phyloP scores from a whole-genome alignment of 305 asterid genomes.

The Solanum hybrid region DNA sequence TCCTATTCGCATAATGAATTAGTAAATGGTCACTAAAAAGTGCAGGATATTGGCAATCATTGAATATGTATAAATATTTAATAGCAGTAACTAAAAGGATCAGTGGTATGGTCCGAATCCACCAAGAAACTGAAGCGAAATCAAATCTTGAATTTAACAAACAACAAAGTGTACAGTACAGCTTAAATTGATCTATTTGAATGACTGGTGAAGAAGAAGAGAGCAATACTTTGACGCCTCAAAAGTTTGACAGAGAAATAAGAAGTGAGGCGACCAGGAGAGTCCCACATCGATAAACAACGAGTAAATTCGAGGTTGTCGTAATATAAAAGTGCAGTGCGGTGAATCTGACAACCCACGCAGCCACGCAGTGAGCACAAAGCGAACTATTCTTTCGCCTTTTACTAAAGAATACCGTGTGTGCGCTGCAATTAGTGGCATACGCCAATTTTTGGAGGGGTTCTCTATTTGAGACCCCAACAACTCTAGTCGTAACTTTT shows the following conservation, averaged over 20 bases:
- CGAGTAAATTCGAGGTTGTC: neutral
- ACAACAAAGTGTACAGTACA: neutral
- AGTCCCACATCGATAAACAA: neutral
- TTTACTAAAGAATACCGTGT: constrained; percentile 75
- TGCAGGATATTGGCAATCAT: neutral
- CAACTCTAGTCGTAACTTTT: neutral
- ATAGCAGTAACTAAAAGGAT: neutral
- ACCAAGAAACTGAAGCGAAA: neutral
- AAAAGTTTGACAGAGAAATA: neutral
- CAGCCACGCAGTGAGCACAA: constrained; percentile 33
- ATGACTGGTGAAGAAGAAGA: neutral
- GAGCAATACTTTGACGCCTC: neutral
- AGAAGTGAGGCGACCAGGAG: neutral
- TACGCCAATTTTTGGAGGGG: neutral
- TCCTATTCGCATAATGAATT: neutral
- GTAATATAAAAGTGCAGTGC: neutral
- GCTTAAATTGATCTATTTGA: neutral
- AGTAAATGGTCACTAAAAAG: neutral
- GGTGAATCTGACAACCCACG: neutral
- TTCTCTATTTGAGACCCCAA: neutral
- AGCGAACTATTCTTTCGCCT: constrained; percentile 78
- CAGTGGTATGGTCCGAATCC: neutral
- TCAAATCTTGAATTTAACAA: neutral
- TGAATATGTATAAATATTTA: no score
- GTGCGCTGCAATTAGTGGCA: neutral